Conservation (phyloP, 257 asterid species). For the Voacanga thouarsii region DNA sequence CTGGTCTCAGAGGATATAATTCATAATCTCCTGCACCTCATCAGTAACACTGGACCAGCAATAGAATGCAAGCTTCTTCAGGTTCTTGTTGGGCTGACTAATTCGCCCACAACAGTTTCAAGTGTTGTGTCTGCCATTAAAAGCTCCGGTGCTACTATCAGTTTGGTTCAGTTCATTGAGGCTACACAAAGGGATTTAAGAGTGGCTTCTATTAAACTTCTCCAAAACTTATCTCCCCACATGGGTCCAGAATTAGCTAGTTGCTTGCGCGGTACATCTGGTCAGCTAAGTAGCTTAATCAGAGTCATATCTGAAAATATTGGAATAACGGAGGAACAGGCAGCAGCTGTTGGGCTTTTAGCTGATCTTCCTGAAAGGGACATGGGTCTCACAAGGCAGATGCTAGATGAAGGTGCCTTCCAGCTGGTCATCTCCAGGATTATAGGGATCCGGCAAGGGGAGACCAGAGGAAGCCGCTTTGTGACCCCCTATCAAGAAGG, state of each 20-base stretch:
- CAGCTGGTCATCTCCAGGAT: slow-evolving; percentile 54
- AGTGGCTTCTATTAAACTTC: slow-evolving; percentile 74
- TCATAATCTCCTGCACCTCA: slow-evolving; percentile 75
- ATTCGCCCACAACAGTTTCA: slow-evolving; percentile 52
- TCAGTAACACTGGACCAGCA: slow-evolving; percentile 92
- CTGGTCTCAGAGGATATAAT: slow-evolving; percentile 79
- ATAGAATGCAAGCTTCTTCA: slow-evolving; percentile 91
- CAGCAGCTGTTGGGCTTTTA: slow-evolving; percentile 75
- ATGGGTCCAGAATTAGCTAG: slow-evolving; percentile 81
- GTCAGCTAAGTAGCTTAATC: slow-evolving; percentile 71
- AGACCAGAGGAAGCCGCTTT: slow-evolving; percentile 71
- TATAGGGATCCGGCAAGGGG: slow-evolving; percentile 63
- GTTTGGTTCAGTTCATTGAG: slow-evolving; percentile 92
- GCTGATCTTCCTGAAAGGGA: slow-evolving; percentile 92
- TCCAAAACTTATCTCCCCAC: slow-evolving; percentile 73
- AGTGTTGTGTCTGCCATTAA: slow-evolving; percentile 72
- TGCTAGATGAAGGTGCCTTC: slow-evolving; percentile 78
- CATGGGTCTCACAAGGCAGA: slow-evolving; percentile 61
- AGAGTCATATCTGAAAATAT: slow-evolving; percentile 57
- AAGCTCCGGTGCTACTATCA: slow-evolving; percentile 80
- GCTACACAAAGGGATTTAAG: slow-evolving; percentile 83
- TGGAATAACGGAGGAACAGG: slow-evolving; percentile 82
- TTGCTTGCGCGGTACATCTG: slow-evolving; percentile 68
- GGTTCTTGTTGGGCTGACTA: slow-evolving; percentile 86
- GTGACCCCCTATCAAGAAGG: slow-evolving; percentile 89